Evolutionary conservation across 257 asterid species (phyloP), one percentile per base, ranked within the genome.

Genomic region (Mentha longifolia): DNA sequence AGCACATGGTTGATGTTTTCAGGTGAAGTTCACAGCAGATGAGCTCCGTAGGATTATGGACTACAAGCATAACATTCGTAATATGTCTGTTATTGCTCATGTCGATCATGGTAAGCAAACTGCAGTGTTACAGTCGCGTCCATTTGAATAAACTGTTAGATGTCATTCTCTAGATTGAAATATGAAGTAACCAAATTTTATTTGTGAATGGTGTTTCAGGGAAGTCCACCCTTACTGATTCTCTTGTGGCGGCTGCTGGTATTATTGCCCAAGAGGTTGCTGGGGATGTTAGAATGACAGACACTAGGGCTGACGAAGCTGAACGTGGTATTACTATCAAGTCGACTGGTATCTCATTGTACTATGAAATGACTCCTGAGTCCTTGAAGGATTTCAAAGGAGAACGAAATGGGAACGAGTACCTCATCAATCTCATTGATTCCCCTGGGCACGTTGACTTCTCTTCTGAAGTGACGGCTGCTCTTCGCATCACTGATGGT

Each of bases 21-120:
- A 86, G 88, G 91, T 83, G 80, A 86, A 86, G 85, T 86, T 86
- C 73, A 79, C 92, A 22, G 83, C 87, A 0, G 89, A 84, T 22
- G 89, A 77, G 81, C 89, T 82, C 71, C 87, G 91, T 0, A 74
- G 50, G 54, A 86, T 86, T 63, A 86, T 86, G 91, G 91, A 86
- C 79, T 42, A 17, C 74, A 86, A 86, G 76, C 79, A 81, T 30
- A 86, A 86, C 69, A 86, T 86, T 50, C 79, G 88, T 41, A 86
- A 86, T 20, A 81, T 86, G 91, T 86, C 91, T 65, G 87, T 84
- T 50, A 86, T 86, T 68, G 91, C 89, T 46, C 91, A 86, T 79
- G 91, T 83, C 13, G 88, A 84, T 60, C 89, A 86, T 43, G 89
- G 91, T 86, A 80, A 31, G 68, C 31, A 13, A 55, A n/a, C 61